Evolutionary conservation across 2,329 filamentous ascomycete genomes (phyloP).

Genomic region (Curvularia verruculosa): DNA sequence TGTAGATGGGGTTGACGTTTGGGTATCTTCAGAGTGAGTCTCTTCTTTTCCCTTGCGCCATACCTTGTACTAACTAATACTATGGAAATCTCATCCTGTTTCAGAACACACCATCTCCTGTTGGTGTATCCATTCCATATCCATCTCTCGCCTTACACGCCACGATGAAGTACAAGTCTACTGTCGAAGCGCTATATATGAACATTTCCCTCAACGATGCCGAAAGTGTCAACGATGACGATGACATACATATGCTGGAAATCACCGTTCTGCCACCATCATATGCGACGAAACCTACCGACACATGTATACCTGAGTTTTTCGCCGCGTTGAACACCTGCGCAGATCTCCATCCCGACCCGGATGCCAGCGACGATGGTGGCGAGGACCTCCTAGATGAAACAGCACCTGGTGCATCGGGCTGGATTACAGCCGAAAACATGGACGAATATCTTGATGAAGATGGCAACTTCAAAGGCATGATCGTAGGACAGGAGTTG

Average conservation of each 20-base stretch:
- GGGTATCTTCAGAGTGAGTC: conserved; percentile 55
- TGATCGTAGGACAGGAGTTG: conserved; percentile 35
- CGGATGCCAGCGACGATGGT: conserved; percentile 63
- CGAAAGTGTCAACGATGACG: conserved; percentile 63
- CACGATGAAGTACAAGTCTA: conserved; percentile 63
- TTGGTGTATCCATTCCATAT: conserved; percentile 74
- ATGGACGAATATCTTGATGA: conserved; percentile 70
- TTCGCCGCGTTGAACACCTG: conserved; percentile 75
- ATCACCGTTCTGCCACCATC: conserved; percentile 66
- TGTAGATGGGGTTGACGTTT: conserved; percentile 53
- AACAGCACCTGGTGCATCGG: conserved; percentile 73
- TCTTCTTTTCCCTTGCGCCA: background rate
- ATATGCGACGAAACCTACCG: conserved; percentile 29
- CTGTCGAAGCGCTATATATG: conserved; percentile 45
- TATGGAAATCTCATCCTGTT: conserved; percentile 66
- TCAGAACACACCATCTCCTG: conserved; percentile 59
- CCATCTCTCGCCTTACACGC: conserved; percentile 77
- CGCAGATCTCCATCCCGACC: conserved; percentile 77
- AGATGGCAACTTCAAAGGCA: conserved; percentile 47
- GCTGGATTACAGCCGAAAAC: conserved; percentile 93
- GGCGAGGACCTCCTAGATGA: conserved; percentile 54
- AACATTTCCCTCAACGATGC: conserved; percentile 57
- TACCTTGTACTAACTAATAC: background rate
- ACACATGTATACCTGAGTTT: conserved; percentile 55
- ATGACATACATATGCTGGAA: conserved; percentile 68